These are phyloP conservation scores for Jatropha curcas DNA, from an alignment of 345 rosid species.

Conservation along the genomic window DNA sequence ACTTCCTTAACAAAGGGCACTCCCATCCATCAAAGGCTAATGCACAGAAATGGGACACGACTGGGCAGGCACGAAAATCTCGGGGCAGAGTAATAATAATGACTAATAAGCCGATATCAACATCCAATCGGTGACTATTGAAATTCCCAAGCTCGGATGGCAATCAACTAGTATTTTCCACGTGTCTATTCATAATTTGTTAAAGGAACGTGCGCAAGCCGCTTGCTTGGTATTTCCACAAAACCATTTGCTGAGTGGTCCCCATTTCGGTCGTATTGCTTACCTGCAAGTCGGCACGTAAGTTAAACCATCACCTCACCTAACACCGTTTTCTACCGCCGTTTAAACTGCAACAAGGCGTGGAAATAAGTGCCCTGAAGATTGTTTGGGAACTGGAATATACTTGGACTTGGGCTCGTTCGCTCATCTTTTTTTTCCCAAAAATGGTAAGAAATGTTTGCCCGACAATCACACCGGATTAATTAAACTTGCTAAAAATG, in stretches of 20 bases:
- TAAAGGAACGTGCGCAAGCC: conserved; percentile 28
- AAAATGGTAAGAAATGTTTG: no score
- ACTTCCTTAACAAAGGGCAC: no score
- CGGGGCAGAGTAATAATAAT: not conserved
- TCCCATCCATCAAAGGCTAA: no score
- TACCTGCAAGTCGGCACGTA: conserved; percentile 23
- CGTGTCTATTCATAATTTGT: conserved; percentile 15
- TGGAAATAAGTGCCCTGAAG: not conserved
- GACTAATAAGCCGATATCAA: no score
- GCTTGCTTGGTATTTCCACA: conserved; percentile 1
- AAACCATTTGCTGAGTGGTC: not conserved
- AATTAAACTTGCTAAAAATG: no score
- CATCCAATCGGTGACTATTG: not conserved
- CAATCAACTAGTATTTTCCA: not conserved
- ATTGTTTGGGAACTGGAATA: conserved; percentile 1
- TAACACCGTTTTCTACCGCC: conserved; percentile 14
- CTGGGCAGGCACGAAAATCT: conserved; percentile 8
- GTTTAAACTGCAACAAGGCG: not conserved
- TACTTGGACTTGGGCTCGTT: not conserved
- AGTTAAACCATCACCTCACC: not conserved
- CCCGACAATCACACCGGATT: no score
- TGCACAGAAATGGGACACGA: not conserved
- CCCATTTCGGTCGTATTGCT: conserved; percentile 17
- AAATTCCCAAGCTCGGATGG: conserved; percentile 16
- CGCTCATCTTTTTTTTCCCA: no score